Conservation (phyloP, 768 basidiomycete genomes). For the Xerocomellus dryophilus region DNA sequence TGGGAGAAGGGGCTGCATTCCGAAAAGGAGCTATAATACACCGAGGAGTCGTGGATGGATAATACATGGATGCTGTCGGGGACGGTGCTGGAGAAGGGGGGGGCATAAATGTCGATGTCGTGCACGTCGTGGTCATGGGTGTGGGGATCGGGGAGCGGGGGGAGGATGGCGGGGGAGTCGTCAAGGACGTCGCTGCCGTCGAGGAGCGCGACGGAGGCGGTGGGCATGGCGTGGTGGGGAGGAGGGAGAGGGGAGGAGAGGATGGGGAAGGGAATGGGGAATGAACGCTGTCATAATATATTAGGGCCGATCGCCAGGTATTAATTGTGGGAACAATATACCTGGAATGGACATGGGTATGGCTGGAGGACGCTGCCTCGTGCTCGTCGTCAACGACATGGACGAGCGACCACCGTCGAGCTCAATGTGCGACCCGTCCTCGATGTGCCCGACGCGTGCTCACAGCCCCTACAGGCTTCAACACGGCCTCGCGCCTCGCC, state of each 20-base stretch:
- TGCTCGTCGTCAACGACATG: constrained; percentile 29
- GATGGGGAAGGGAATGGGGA: constrained; percentile 21
- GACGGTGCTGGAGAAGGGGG: constrained; percentile 19
- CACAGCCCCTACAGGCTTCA: constrained; percentile 23
- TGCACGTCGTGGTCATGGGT: constrained; percentile 29
- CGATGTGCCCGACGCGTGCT: constrained; percentile 11
- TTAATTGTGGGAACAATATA: constrained; percentile 26
- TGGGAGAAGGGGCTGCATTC: constrained; percentile 24
- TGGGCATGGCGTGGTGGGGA: constrained; percentile 18
- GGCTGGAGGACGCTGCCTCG: constrained; percentile 16
- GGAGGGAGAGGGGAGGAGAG: constrained; percentile 3
- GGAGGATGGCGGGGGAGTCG: constrained; percentile 9
- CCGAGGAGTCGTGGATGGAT: constrained; percentile 30
- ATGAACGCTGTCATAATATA: constrained; percentile 29
- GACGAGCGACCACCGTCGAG: constrained; percentile 19
- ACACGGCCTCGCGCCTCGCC: constrained; percentile 17
- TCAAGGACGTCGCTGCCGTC: constrained; percentile 22
- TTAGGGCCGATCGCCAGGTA: constrained; percentile 27
- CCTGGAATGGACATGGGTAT: neutral
- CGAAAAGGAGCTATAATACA: constrained; percentile 35
- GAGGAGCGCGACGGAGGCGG: constrained; percentile 18
- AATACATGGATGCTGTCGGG: constrained; percentile 29
- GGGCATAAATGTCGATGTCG: constrained; percentile 34
- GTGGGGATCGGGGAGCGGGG: constrained; percentile 23
- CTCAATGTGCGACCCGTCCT: constrained; percentile 23